Percentiles rank a stretch among this genome's conserved stretches.
phyloP scores from a whole-genome alignment of 352 stramenopile genomes.

The Phytophthora podocarpi region DNA sequence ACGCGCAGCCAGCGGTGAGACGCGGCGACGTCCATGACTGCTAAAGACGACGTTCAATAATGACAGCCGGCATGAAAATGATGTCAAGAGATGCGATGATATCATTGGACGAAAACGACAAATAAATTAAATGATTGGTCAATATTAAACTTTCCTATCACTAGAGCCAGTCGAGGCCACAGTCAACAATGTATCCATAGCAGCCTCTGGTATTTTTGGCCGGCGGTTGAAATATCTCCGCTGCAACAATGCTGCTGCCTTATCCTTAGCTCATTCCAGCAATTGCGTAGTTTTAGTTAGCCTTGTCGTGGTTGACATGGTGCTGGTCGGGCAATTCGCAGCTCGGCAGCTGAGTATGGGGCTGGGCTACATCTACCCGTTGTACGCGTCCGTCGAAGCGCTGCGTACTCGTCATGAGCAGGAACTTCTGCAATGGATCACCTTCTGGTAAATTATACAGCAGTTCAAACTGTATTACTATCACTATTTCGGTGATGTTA shows the following conservation, averaged over 20 bases:
- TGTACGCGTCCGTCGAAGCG: slow-evolving; percentile 64
- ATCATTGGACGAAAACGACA: slow-evolving; percentile 3
- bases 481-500: background rate
- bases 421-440: slow-evolving; percentile 69
- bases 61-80: background rate
- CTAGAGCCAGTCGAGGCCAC: slow-evolving; percentile 1
- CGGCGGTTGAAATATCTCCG: background rate
- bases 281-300: background rate
- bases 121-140: too few species aligned
- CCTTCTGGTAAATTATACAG: slow-evolving; percentile 55
- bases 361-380: slow-evolving; percentile 63
- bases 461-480: too few species aligned
- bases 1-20: slow-evolving; percentile 44
- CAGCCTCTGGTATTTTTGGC: slow-evolving; percentile 4
- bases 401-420: slow-evolving; percentile 46
- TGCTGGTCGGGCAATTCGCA: slow-evolving; percentile 56
- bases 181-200: slow-evolving; percentile 19
- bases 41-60: background rate
- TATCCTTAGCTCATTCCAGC: background rate
- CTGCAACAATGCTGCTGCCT: slow-evolving; percentile 1
- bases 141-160: too few species aligned
- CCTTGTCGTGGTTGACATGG: slow-evolving; percentile 29
- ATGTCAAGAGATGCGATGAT: background rate
- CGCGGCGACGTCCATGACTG: slow-evolving; percentile 10
- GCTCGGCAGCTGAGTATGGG: slow-evolving; percentile 59